A percentile compares a stretch with the other conserved stretches of the same genome.
phyloP scores from a whole-genome alignment of 2,329 filamentous ascomycete genomes.

The Pseudogymnoascus sp. region DNA sequence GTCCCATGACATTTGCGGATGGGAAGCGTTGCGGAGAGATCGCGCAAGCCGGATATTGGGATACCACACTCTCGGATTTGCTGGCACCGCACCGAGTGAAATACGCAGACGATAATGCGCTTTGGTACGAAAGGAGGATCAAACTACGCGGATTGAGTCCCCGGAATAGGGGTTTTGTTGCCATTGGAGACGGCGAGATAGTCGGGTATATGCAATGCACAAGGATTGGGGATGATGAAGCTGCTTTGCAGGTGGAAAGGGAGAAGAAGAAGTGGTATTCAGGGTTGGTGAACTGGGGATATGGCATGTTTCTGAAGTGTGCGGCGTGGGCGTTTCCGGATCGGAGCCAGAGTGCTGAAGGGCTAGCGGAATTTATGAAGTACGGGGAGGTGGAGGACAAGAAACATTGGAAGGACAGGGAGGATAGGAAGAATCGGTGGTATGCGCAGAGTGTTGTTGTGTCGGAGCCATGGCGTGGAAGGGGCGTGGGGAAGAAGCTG shows the following conservation, averaged over 20 bases:
- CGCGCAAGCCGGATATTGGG: conserved; percentile 18
- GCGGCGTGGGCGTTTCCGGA: conserved; percentile 14
- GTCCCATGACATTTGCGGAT: not conserved
- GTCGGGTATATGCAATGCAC: conserved; percentile 19
- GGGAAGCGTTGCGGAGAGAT: conserved; percentile 1
- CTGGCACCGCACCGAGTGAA: conserved; percentile 15
- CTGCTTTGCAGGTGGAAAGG: conserved; percentile 13
- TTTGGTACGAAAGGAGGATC: conserved; percentile 14
- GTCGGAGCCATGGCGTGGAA: conserved; percentile 17
- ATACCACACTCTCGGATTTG: conserved; percentile 16
- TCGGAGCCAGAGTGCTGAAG: conserved; percentile 11
- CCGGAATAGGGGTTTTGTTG: conserved; percentile 17
- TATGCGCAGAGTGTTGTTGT: conserved; percentile 21
- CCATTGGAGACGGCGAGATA: conserved; percentile 11
- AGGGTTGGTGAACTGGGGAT: conserved; percentile 11
- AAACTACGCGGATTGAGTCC: conserved; percentile 16
- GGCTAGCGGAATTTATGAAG: conserved; percentile 7
- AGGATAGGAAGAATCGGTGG: conserved; percentile 21
- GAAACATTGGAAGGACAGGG: conserved; percentile 16
- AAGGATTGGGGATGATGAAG: conserved; percentile 19
- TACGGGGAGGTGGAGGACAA: conserved; percentile 9
- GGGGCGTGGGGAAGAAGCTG: conserved; percentile 21
- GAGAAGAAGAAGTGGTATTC: conserved; percentile 12
- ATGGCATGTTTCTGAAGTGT: not conserved
- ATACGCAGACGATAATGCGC: conserved; percentile 10